A percentile compares a stretch with the other conserved stretches of the same genome.
Conservation (phyloP, 2,329 filamentous ascomycete genomes). For the Aspergillus sp. region DNA sequence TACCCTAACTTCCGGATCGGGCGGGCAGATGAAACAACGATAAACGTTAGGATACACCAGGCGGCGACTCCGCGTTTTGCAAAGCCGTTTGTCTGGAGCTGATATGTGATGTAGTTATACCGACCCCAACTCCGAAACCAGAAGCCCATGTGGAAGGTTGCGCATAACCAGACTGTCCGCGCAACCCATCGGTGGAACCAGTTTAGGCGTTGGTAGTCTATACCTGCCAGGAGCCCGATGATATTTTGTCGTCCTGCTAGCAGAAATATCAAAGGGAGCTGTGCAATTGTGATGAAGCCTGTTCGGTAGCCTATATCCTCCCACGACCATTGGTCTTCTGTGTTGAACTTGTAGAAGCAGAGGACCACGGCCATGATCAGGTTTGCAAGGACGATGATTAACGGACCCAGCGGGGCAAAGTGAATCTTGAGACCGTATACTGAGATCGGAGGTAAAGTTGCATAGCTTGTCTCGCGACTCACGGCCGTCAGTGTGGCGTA, state of each 20-base stretch:
- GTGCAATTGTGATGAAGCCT: conserved; percentile 57
- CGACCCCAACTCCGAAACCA: conserved; percentile 58
- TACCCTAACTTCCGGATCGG: conserved; percentile 56
- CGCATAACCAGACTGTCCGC: conserved; percentile 56
- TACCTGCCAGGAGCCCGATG: conserved; percentile 52
- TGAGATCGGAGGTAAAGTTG: conserved; percentile 43
- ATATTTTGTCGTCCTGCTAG: conserved; percentile 62
- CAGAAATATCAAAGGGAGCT: conserved; percentile 61
- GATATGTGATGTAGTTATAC: conserved; percentile 54
- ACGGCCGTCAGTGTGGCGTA: conserved; percentile 60
- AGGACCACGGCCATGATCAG: conserved; percentile 57
- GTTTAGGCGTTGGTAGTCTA: conserved; percentile 56
- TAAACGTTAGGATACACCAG: conserved; percentile 57
- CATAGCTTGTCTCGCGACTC: conserved; percentile 58
- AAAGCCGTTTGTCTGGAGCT: conserved; percentile 55
- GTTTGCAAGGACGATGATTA: conserved; percentile 47
- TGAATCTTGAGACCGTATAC: conserved; percentile 38
- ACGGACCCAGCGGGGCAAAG: conserved; percentile 46
- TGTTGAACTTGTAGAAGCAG: conserved; percentile 61
- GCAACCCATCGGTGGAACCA: conserved; percentile 59
- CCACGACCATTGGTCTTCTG: conserved; percentile 54
- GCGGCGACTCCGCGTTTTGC: conserved; percentile 58
- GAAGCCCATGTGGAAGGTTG: conserved; percentile 59
- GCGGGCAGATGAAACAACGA: conserved; percentile 55
- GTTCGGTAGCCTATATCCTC: conserved; percentile 62